These are phyloP conservation scores for Chiua sp. DNA, from an alignment of 1,284 basidiomycete species.

Conservation along the genomic window DNA sequence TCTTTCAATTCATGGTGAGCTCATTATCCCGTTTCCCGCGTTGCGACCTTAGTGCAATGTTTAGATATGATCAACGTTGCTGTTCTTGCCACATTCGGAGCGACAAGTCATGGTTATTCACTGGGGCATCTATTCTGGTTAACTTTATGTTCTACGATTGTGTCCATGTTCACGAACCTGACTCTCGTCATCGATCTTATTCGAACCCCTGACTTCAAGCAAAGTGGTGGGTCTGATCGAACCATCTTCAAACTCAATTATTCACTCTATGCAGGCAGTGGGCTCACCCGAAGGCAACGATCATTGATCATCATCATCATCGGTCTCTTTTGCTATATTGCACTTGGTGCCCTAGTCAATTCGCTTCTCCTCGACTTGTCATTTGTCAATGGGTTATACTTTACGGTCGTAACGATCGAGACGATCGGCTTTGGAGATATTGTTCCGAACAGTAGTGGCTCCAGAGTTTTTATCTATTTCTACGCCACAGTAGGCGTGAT, in stretches of 20 bases:
- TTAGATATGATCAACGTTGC: conserved; percentile 74
- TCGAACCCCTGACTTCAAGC: conserved; percentile 66
- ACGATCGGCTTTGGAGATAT: conserved; percentile 87
- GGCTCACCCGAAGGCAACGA: conserved; percentile 81
- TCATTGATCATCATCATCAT: conserved; percentile 81
- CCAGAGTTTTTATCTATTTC: conserved; percentile 61
- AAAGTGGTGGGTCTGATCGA: conserved; percentile 55
- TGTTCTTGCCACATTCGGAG: conserved; percentile 67
- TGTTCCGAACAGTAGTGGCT: conserved; percentile 50
- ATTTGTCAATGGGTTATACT: conserved; percentile 76
- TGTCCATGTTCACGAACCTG: conserved; percentile 70
- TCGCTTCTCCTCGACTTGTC: conserved; percentile 59
- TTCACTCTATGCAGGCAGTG: conserved; percentile 58
- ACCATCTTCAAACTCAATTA: neutral
- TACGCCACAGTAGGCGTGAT: conserved; percentile 66
- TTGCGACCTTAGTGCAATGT: conserved; percentile 2
- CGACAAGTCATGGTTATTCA: conserved; percentile 71
- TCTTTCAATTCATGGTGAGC: conserved; percentile 69
- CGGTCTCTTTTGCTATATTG: conserved; percentile 73
- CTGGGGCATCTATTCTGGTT: conserved; percentile 83
- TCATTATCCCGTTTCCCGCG: neutral
- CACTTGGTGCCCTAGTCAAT: conserved; percentile 68
- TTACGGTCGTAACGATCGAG: conserved; percentile 72
- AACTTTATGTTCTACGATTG: conserved; percentile 77
- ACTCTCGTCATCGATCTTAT: conserved; percentile 70